Conservation (phyloP, 257 asterid genomes). For the Primulina tabacum region DNA sequence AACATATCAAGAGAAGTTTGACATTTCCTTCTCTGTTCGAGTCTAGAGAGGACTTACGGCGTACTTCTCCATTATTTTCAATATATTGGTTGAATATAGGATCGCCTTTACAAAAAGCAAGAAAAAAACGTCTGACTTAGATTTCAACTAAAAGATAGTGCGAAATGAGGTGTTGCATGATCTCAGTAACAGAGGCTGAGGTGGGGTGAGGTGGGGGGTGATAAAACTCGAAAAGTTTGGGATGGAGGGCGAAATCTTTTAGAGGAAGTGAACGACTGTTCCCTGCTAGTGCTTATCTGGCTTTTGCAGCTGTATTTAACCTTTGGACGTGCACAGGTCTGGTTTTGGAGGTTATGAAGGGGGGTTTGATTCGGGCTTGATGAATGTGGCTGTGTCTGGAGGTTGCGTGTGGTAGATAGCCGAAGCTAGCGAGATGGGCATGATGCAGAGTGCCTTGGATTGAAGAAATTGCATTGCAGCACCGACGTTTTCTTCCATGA, state of each 20-base stretch:
- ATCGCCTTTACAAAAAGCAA: conserved; percentile 27
- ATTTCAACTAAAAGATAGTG: conserved; percentile 34
- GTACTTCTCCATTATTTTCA: conserved; percentile 35
- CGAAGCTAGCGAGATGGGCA: conserved; percentile 94
- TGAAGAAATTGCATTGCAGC: conserved; percentile 98
- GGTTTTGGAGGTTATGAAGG: conserved; percentile 39
- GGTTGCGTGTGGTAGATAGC: conserved; percentile 84
- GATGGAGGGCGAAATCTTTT: background rate
- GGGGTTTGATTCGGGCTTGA: conserved; percentile 69
- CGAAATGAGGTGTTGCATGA: background rate
- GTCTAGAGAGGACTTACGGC: conserved; percentile 32
- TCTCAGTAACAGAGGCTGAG: background rate
- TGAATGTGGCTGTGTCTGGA: conserved; percentile 50
- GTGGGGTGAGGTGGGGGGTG: background rate
- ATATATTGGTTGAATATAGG: conserved; percentile 31
- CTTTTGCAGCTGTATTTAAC: background rate
- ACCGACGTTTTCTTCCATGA: conserved; percentile 97
- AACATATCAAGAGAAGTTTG: conserved; percentile 44
- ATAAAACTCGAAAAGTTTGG: background rate
- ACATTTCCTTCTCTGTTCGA: conserved; percentile 46
- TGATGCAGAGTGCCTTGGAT: conserved; percentile 92
- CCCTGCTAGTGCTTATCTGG: background rate
- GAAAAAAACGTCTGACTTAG: conserved; percentile 34
- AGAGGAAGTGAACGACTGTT: background rate
- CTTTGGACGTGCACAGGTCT: background rate